Evolutionary conservation across 768 basidiomycete species (phyloP), one percentile per base, ranked within the genome.

Genomic region (Serpula lacrymans): DNA sequence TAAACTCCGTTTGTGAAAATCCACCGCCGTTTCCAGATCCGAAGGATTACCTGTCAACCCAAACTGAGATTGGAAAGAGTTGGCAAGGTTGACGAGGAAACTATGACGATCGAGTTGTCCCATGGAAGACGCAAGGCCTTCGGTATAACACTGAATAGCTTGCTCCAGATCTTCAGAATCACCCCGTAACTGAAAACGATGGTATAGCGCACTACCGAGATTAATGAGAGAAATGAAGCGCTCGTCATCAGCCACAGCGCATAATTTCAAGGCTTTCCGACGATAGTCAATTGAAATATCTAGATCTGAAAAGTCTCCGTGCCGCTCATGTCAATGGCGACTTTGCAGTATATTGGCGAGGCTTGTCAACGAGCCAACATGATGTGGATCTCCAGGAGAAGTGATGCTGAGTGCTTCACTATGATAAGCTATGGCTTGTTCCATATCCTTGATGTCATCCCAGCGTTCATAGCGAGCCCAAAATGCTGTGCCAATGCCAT

Each of bases 401-500:
- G n/a, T n/a, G n/a, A n/a, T n/a, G n/a, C n/a, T n/a, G n/a, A n/a
- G n/a, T n/a, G n/a, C n/a, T n/a, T n/a, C n/a, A n/a, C n/a, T n/a
- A n/a, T n/a, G n/a, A n/a, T n/a, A n/a, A n/a, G n/a, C n/a, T n/a
- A n/a, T n/a, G n/a, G n/a, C n/a, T n/a, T n/a, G n/a, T n/a, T n/a
- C n/a, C n/a, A n/a, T n/a, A n/a, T n/a, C n/a, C n/a, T n/a, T n/a
- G n/a, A n/a, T n/a, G n/a, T n/a, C n/a, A n/a, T n/a, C n/a, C n/a
- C n/a, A n/a, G n/a, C n/a, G n/a, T n/a, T n/a, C n/a, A n/a, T n/a
- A n/a, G n/a, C n/a, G n/a, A n/a, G n/a, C n/a, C n/a, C n/a, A n/a
- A n/a, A n/a, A n/a, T n/a, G n/a, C n/a, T n/a, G n/a, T 39, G 20
- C 42, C 51, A 25, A 55, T 40, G 41, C 47, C 51, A 26, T 26